phyloP scores from a whole-genome alignment of 1,284 basidiomycete genomes.

The Albatrellus sp. region DNA sequence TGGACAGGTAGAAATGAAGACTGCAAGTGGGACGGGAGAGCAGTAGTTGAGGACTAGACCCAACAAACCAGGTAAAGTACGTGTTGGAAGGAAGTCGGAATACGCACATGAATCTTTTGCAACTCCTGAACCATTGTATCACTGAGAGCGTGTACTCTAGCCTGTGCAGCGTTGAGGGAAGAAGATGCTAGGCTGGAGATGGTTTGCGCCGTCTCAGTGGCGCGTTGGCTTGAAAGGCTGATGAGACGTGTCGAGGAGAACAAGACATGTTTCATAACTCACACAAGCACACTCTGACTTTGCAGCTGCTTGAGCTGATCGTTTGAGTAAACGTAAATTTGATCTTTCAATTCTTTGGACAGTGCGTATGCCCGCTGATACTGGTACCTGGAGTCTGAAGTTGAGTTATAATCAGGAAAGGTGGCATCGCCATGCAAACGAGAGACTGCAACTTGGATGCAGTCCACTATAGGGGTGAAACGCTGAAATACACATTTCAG shows the following conservation, averaged over 20 bases:
- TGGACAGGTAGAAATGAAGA: slow-evolving; percentile 33
- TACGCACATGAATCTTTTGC: slow-evolving; percentile 40
- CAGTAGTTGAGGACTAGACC: slow-evolving; percentile 31
- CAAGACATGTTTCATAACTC: slow-evolving; percentile 16
- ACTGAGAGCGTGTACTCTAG: slow-evolving; percentile 36
- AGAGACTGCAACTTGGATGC: slow-evolving; percentile 47
- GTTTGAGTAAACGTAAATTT: slow-evolving; percentile 50
- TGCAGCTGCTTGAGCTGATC: slow-evolving; percentile 63
- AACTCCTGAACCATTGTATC: slow-evolving; percentile 53
- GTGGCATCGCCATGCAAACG: slow-evolving; percentile 24
- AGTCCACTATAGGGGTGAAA: slow-evolving; percentile 62
- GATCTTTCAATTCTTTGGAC: slow-evolving; percentile 48
- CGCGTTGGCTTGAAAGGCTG: slow-evolving; percentile 40
- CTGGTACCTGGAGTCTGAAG: slow-evolving; percentile 36
- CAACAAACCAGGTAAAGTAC: slow-evolving; percentile 5
- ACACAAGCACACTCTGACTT: slow-evolving; percentile 55
- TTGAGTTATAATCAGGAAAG: neutral
- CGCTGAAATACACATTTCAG: slow-evolving; percentile 25
- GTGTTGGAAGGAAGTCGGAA: neutral
- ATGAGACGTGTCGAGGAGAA: neutral
- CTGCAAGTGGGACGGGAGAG: slow-evolving; percentile 44
- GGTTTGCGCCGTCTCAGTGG: slow-evolving; percentile 51
- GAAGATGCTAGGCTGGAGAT: slow-evolving; percentile 46
- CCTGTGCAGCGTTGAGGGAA: slow-evolving; percentile 36
- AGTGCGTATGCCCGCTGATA: slow-evolving; percentile 62